phyloP scores from a whole-genome alignment of 2,329 filamentous ascomycete genomes.

The Trichophyton verrucosum region DNA sequence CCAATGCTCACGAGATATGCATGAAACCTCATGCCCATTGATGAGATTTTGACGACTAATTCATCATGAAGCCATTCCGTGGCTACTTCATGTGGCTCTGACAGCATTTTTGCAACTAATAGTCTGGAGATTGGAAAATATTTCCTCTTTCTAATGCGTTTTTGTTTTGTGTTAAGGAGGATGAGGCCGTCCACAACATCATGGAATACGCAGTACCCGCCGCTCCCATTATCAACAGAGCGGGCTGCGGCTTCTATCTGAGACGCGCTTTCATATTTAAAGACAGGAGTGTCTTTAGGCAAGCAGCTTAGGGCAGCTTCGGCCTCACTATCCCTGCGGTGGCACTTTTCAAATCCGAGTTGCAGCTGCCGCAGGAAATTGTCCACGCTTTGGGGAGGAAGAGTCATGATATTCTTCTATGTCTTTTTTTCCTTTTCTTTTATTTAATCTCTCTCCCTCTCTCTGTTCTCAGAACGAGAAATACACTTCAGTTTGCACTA shows the following conservation, averaged over 20 bases:
- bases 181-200: constrained; percentile 1
- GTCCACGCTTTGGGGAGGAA: background rate
- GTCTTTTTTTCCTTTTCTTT: background rate
- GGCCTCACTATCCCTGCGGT: constrained; percentile 1
- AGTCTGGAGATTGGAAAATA: background rate
- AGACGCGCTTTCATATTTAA: constrained; percentile 7
- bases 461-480: background rate
- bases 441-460: background rate
- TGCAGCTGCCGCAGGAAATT: background rate
- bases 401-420: background rate
- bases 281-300: constrained; percentile 7
- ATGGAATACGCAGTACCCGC: constrained; percentile 7
- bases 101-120: constrained; percentile 2
- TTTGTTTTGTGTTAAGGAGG: background rate
- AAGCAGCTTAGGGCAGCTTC: constrained; percentile 4
- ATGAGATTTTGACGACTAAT: background rate
- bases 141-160: background rate
- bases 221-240: constrained; percentile 4
- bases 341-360: background rate
- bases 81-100: constrained; percentile 4
- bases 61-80: background rate
- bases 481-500: too few species aligned
- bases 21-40: background rate
- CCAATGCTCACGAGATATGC: background rate
- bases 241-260: constrained; percentile 6